These are phyloP conservation scores for Scorias spongiosa DNA, from an alignment of 2,329 filamentous ascomycete species.

Conservation along the genomic window DNA sequence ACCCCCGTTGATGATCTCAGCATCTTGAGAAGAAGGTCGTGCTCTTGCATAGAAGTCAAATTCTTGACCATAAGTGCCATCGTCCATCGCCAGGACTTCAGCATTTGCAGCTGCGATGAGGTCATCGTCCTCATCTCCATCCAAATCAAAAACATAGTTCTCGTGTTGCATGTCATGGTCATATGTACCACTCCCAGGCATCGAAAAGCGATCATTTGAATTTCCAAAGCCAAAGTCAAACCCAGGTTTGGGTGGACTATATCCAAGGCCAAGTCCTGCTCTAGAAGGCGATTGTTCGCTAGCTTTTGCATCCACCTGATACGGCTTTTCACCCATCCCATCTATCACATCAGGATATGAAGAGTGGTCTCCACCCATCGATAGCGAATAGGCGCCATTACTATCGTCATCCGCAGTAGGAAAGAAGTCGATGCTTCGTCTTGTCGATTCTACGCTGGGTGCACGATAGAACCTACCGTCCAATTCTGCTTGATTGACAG, in stretches of 20 bases:
- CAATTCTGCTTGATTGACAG: constrained; percentile 59
- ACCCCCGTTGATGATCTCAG: constrained; percentile 62
- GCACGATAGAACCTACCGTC: constrained; percentile 60
- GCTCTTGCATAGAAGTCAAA: constrained; percentile 78
- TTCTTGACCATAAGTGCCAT: constrained; percentile 90
- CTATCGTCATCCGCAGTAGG: not conserved
- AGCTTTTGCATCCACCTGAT: not conserved
- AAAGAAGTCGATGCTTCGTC: constrained; percentile 1
- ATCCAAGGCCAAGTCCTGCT: not conserved
- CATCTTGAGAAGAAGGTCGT: constrained; percentile 28
- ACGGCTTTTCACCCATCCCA: not conserved
- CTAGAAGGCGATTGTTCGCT: not conserved
- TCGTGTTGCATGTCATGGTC: constrained; percentile 19
- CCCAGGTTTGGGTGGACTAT: constrained; percentile 15
- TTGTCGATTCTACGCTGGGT: constrained; percentile 24
- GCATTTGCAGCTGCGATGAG: constrained; percentile 94
- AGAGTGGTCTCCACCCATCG: not conserved
- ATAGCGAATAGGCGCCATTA: not conserved
- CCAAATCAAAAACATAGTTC: constrained; percentile 44
- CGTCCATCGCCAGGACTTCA: constrained; percentile 81
- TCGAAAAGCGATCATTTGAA: constrained; percentile 4
- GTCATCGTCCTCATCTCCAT: constrained; percentile 50
- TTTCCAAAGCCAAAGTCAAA: constrained; percentile 27
- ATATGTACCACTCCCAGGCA: not conserved
- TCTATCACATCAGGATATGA: not conserved